phyloP scores from a whole-genome alignment of 345 rosid species.

The Iberis pinnata region DNA sequence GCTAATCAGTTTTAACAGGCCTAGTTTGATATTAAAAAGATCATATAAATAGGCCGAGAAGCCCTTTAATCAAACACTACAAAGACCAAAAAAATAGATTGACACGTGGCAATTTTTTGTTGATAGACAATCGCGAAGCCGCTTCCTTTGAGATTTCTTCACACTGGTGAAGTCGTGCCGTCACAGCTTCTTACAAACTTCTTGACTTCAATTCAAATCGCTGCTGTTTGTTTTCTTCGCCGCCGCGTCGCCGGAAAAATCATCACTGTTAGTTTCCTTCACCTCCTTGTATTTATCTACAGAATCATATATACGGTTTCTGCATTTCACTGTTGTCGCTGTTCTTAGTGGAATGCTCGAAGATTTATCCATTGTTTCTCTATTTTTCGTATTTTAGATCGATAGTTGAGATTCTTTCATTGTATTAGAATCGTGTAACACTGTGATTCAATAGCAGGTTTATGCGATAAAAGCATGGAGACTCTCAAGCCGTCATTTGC shows the following conservation, averaged over 20 bases:
- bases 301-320: conserved; percentile 9
- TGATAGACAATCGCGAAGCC: conserved; percentile 23
- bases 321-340: not conserved
- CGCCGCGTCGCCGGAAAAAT: conserved; percentile 10
- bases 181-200: no score
- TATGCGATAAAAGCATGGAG: conserved; percentile 19
- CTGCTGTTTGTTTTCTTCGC: not conserved
- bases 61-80: not conserved
- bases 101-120: conserved; percentile 16
- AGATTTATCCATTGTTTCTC: not conserved
- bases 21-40: not conserved
- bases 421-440: not conserved
- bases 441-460: conserved; percentile 10
- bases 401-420: not conserved
- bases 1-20: not conserved
- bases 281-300: not conserved
- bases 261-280: conserved; percentile 6
- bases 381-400: not conserved
- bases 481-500: conserved; percentile 23
- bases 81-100: conserved; percentile 10
- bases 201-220: no score
- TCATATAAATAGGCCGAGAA: not conserved
- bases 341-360: not conserved
- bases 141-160: conserved; percentile 10
- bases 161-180: no score